Evolutionary conservation across 352 stramenopile species (phyloP).

Genomic region (Phytopythium cucurbitacearum): DNA sequence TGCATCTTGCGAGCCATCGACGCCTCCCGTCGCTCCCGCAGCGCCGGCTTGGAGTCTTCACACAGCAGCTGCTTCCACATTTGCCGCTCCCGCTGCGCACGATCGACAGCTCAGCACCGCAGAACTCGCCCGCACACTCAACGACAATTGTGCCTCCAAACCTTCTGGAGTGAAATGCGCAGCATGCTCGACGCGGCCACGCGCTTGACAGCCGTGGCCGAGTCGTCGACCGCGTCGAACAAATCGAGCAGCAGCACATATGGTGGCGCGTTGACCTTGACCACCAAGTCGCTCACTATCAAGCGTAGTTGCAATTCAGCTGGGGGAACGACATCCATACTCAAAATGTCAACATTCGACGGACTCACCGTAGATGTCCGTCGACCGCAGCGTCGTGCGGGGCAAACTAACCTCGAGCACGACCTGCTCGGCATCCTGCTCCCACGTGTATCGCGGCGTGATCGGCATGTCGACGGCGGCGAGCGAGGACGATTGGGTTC

Average conservation of each 20-base stretch:
- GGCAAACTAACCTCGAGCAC: slow-evolving; percentile 52
- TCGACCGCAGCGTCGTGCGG: slow-evolving; percentile 34
- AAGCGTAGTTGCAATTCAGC: background rate
- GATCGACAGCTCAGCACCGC: background rate
- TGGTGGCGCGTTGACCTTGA: slow-evolving; percentile 76
- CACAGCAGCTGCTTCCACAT: slow-evolving; percentile 46
- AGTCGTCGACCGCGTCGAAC: slow-evolving; percentile 46
- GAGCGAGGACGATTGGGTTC: no score
- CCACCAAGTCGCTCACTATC: slow-evolving; percentile 66
- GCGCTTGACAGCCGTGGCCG: slow-evolving; percentile 41
- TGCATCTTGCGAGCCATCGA: slow-evolving; percentile 63
- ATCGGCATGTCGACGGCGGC: slow-evolving; percentile 43
- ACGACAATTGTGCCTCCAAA: background rate
- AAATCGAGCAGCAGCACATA: slow-evolving; percentile 79
- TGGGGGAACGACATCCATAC: background rate
- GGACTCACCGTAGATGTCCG: slow-evolving; percentile 63
- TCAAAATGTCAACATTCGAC: background rate
- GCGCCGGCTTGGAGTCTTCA: slow-evolving; percentile 26
- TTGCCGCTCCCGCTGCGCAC: slow-evolving; percentile 10
- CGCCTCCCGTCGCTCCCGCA: slow-evolving; percentile 35
- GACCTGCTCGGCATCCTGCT: slow-evolving; percentile 46
- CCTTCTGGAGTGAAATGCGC: slow-evolving; percentile 47
- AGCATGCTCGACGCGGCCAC: slow-evolving; percentile 32
- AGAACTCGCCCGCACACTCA: background rate
- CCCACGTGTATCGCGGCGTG: slow-evolving; percentile 58